Evolutionary conservation across 2,329 filamentous ascomycete genomes (phyloP), one percentile per base, ranked within the genome.

Genomic region (Trichoderma breve): DNA sequence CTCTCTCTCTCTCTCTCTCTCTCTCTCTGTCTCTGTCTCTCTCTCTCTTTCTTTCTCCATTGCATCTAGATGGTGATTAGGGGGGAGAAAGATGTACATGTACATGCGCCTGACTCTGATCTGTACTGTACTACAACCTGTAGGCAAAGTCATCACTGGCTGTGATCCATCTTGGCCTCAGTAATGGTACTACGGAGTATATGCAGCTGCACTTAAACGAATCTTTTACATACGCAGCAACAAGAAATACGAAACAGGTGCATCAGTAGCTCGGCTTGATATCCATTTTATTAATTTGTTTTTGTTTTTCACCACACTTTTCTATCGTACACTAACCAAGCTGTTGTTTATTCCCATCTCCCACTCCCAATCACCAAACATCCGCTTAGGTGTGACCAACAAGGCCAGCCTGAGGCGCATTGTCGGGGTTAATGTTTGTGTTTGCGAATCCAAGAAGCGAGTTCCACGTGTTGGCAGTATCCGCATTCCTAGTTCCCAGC

Each of bases 381-480:
- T 18, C 28, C 55, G 11, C 18, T 34, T 68, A 68, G 4, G 65
- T 68, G 32, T 68, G 65, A n/a, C 65, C 65, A 39, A 68, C 53
- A 3, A 68, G 34, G 26, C 65, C 65, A 1, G 65, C 15, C 34
- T 58, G 51, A 6, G 65, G 65, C 6, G 65, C 65, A 39, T 68
- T 68, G 51, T 68, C 65, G 24, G 65, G 65, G 21, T 68, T 68
- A 12, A 68, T 68, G 21, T 68, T 68, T 24, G 65, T 30, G 32
- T 58, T 58, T 11, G 65, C 65, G 14, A 68, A 68, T 15, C 65
- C 65, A 43, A 68, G 65, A 30, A 68, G 65, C 3, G 53, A 21
- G 32, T 68, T 68, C 65, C 65, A 68, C 12, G 65, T 68, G n/a
- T 58, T 68, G 32, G 65, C 65, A 6, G 65, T 68, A 21, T 68